A percentile compares a stretch with the other conserved stretches of the same genome.
Conservation (phyloP, 768 basidiomycete genomes). For the Megacollybia marginata region DNA sequence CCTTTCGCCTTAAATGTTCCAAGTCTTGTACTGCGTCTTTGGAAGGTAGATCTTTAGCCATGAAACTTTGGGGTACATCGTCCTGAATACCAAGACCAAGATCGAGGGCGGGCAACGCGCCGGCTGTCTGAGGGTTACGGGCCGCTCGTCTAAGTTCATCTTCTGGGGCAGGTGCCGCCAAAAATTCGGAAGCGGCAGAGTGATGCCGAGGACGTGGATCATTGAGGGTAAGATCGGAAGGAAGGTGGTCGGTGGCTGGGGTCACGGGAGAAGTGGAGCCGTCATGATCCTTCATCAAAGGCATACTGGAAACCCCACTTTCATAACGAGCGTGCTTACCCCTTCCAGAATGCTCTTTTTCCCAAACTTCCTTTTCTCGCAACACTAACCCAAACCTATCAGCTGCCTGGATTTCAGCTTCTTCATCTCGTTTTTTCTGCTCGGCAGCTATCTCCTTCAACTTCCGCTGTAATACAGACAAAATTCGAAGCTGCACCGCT, state of each 20-base stretch:
- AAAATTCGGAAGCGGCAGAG: constrained; percentile 71
- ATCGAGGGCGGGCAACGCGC: constrained; percentile 63
- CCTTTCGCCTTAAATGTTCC: constrained; percentile 59
- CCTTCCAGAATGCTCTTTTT: constrained; percentile 68
- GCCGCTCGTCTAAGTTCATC: constrained; percentile 53
- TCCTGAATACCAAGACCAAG: constrained; percentile 69
- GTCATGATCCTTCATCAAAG: constrained; percentile 61
- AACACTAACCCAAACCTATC: constrained; percentile 56
- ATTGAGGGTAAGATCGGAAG: constrained; percentile 44
- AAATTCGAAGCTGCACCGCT: constrained; percentile 84
- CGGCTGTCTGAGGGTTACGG: constrained; percentile 42
- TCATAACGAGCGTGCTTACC: constrained; percentile 46
- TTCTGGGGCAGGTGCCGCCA: constrained; percentile 51
- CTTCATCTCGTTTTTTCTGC: constrained; percentile 62
- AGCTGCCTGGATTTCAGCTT: constrained; percentile 70
- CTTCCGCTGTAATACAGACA: constrained; percentile 72
- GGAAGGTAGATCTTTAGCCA: constrained; percentile 37
- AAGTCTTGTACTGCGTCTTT: constrained; percentile 35
- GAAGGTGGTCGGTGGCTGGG: constrained; percentile 32
- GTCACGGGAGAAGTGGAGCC: constrained; percentile 36
- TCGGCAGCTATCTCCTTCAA: constrained; percentile 75
- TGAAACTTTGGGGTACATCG: constrained; percentile 67
- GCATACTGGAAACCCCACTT: constrained; percentile 56
- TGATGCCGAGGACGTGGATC: constrained; percentile 50
- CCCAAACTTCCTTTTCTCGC: constrained; percentile 79